Conservation (phyloP, 1,139 yeast species). For the Candida tunisiensis region DNA sequence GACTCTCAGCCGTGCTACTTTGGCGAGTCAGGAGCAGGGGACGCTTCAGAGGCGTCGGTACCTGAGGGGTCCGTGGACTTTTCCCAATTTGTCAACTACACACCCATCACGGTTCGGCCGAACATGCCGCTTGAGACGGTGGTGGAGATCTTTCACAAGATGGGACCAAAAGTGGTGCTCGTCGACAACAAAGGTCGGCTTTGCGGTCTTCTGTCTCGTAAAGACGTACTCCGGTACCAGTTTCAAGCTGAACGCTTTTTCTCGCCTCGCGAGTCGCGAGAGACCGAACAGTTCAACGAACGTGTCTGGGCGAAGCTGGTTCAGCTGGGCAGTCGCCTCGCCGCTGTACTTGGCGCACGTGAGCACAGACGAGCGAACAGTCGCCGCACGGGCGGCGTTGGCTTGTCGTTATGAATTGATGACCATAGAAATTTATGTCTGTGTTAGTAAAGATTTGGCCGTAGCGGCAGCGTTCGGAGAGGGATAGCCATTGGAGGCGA, state of each 20-base stretch:
- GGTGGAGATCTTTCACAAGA: slow-evolving; percentile 51
- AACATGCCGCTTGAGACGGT: slow-evolving; percentile 43
- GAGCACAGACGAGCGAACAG: too few species aligned
- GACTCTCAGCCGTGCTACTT: too few species aligned
- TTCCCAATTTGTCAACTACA: slow-evolving; percentile 28
- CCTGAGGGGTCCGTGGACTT: too few species aligned
- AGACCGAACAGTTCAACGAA: slow-evolving; percentile 2
- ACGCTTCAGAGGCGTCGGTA: too few species aligned
- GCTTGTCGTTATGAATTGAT: too few species aligned
- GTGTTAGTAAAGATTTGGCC: too few species aligned
- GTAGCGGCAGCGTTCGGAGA: too few species aligned
- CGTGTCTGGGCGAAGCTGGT: slow-evolving; percentile 2
- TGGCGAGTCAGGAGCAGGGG: background rate
- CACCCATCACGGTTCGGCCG: slow-evolving; percentile 47
- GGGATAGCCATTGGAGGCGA: too few species aligned
- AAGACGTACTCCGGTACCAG: slow-evolving; percentile 43
- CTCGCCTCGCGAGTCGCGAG: background rate
- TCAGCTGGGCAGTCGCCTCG: slow-evolving; percentile 1
- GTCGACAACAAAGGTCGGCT: slow-evolving; percentile 35
- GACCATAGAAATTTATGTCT: too few species aligned
- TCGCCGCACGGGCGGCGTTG: too few species aligned
- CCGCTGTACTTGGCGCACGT: background rate
- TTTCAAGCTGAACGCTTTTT: slow-evolving; percentile 1
- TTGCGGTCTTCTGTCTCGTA: slow-evolving; percentile 47
- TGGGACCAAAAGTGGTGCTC: slow-evolving; percentile 67